Evolutionary conservation across 176 grass and related monocot genomes (phyloP).

Genomic region (Oryza rufipogon): DNA sequence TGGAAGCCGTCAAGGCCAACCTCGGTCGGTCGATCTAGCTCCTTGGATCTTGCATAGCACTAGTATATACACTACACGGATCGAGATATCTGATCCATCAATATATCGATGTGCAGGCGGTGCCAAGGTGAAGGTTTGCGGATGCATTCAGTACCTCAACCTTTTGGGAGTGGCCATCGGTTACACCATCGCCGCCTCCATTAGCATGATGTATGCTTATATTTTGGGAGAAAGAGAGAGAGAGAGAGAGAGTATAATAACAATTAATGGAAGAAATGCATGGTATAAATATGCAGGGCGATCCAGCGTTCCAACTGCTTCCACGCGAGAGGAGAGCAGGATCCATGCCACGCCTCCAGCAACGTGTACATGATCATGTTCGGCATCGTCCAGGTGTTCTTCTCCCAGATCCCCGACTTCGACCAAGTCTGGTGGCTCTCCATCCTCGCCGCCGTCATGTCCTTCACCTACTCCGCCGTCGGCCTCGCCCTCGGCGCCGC

Average conservation of each 20-base stretch:
- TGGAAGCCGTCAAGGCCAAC: constrained; percentile 62
- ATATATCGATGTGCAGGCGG: constrained; percentile 32
- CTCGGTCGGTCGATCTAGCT: neutral
- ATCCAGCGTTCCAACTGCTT: constrained; percentile 61
- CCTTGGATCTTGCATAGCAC: no score
- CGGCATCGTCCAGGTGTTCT: constrained; percentile 49
- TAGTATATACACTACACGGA: neutral
- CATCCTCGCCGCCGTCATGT: constrained; percentile 65
- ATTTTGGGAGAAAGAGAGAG: no score
- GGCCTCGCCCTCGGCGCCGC: constrained; percentile 57
- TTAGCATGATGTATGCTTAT: constrained; percentile 54
- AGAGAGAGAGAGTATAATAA: no score
- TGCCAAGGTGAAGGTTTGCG: constrained; percentile 58
- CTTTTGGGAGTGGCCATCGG: constrained; percentile 64
- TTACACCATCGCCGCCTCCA: constrained; percentile 70
- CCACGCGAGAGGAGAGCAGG: constrained; percentile 29
- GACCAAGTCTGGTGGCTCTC: constrained; percentile 68
- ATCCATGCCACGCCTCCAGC: constrained; percentile 46
- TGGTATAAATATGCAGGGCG: constrained; percentile 35
- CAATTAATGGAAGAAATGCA: no score
- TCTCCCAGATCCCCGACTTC: constrained; percentile 71
- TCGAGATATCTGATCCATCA: no score
- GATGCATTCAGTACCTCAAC: constrained; percentile 63
- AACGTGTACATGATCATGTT: constrained; percentile 68
- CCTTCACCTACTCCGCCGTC: constrained; percentile 58